These are phyloP conservation scores for Mrakia frigida DNA, from an alignment of 768 basidiomycete species.

Conservation along the genomic window DNA sequence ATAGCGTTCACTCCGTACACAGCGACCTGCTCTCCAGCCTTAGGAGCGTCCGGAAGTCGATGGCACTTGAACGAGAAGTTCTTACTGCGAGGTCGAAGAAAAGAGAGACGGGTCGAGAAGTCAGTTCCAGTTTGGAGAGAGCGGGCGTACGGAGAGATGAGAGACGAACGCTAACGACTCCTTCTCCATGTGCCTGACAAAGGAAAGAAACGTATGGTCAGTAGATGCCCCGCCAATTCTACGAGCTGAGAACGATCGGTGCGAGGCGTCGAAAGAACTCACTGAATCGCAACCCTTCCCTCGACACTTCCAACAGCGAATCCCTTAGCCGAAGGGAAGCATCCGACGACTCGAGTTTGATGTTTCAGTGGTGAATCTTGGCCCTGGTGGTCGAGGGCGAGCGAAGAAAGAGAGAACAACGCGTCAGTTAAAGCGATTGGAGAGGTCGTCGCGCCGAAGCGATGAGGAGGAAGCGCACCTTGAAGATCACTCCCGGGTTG, in stretches of 20 bases:
- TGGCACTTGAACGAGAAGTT: slow-evolving; percentile 80
- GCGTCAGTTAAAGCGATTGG: not conserved
- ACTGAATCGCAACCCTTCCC: slow-evolving; percentile 92
- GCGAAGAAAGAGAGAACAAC: not conserved
- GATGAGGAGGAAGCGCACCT: not conserved
- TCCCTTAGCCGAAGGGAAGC: slow-evolving; percentile 66
- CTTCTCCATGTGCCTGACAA: slow-evolving; percentile 21
- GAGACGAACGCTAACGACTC: slow-evolving; percentile 41
- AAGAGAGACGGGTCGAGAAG: not conserved
- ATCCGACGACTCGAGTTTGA: slow-evolving; percentile 82
- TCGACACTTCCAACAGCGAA: slow-evolving; percentile 47
- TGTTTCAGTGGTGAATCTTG: slow-evolving; percentile 80
- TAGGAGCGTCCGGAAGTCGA: slow-evolving; percentile 31
- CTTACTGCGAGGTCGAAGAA: slow-evolving; percentile 34
- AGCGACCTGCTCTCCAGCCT: slow-evolving; percentile 22
- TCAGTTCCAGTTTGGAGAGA: not conserved
- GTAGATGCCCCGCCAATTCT: too few relatives aligned
- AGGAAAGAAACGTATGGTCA: not conserved
- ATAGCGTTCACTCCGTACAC: slow-evolving; percentile 64
- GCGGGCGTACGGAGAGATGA: not conserved
- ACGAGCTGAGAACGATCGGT: not conserved
- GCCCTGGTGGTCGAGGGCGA: not conserved
- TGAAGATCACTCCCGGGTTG: slow-evolving; percentile 29
- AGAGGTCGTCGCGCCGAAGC: not conserved
- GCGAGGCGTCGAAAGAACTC: slow-evolving; percentile 42